Evolutionary conservation across 495 filamentous ascomycete genomes (phyloP), one percentile per base, ranked within the genome.

Genomic region (Aspergillus kassunensis): DNA sequence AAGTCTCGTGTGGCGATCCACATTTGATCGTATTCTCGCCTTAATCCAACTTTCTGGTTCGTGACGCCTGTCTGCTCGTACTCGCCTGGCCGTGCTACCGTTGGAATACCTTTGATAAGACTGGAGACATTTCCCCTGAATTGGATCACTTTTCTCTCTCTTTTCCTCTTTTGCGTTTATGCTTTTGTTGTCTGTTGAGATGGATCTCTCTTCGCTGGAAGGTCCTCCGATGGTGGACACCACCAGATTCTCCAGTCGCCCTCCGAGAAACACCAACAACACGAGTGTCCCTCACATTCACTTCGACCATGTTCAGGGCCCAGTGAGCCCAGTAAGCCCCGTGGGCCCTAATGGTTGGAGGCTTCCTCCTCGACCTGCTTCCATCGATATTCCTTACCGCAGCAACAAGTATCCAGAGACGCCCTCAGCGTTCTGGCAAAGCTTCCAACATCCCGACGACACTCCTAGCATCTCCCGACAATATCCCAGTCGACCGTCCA

Each of bases 151-250:
- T 12, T 24, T 9, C 23, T 16, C 19, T 36, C 44, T 30, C 6
- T 40, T 23, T 11, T 19, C 39, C 9, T 9, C 12, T 15, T 11
- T 21, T 33, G 11, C 18, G 44, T 43, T n/a, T 9, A 39, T 39
- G 40, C 24, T 45, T 1, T 37, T 16, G 5, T 36, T 46, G 13
- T 13, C 33, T 9, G 27, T 49, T 33, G 24, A 45, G 37, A 67
- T 70, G 57, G 67, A 70, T 55, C 66, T 73, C 21, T 73, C 70
- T 11, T 71, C 66, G 9, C 58, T 73, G 10, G 70, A 70, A 56
- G 70, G 70, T 10, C 68, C 70, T 36, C 64, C 65, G 11, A 57
- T 73, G 20, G 21, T 44, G 9, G 60, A 70, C 31, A 33, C 36
- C 31, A 33, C 36, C 24, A 27, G 54, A 19, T 56, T 56, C 43